Base-by-base conservation (phyloP, 208 protist genomes). In the Lotmaria passim region DNA sequence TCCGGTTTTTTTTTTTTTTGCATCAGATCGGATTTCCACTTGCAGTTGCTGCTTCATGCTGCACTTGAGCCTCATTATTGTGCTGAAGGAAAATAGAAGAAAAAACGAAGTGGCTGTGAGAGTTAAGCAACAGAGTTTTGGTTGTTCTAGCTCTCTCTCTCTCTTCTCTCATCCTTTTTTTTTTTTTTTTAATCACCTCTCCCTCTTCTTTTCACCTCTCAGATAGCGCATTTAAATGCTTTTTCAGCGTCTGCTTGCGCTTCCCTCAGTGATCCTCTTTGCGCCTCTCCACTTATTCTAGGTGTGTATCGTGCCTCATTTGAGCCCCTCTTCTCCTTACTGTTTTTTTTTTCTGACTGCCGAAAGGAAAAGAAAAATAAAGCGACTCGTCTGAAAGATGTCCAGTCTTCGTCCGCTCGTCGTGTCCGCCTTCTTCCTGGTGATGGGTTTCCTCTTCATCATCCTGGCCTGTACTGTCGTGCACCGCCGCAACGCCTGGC, bases 391-490 rank as follows among this genome's bases (percentile, higher is more conserved):
- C 50, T 23, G 8, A 48, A 48, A 46, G 21, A 89, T 90, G 81
- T 61, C 81, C 0, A 60, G 74, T 23, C 63, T 94, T 52, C 76
- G 83, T 44, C 67, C 71, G 6, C 65, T 93, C 24, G 58, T 89
- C 17, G 26, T 87, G 26, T 77, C 80, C 30, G 89, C 89, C 39
- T 75, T 86, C 56, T 72, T 75, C 33, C 33, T 90, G 10, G 84
- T 90, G 19, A 66, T 90, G 3, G 72, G 69, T 15, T 62, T 93
- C 63, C 50, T 93, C 21, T 69, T 93, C 30, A 60, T 78, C 39
- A 87, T 92, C 39, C 53, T 92, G 2, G 75, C 72, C 53, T 91
- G 86, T 55, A 90, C 86, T 24, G 69, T 79, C 23, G 80, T 87
- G 21, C 14, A 0, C 7, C 52, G 78, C 8, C 44, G 56, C 28